phyloP scores from a whole-genome alignment of 2,329 filamentous ascomycete species.

The Chrysosporium keratinophilum region DNA sequence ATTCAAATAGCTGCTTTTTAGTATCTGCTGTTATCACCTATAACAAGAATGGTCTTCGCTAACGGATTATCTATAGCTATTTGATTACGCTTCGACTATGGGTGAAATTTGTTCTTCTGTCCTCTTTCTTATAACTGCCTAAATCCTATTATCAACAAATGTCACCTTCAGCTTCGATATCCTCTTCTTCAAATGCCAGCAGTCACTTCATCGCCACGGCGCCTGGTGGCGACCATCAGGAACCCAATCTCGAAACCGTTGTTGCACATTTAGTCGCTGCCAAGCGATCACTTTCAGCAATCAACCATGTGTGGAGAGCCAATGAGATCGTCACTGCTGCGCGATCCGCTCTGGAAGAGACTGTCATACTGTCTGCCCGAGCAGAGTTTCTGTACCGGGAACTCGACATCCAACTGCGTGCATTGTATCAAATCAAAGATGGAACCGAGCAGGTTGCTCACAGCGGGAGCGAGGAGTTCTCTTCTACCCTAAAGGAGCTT shows the following conservation, averaged over 20 bases:
- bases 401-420: constrained; percentile 42
- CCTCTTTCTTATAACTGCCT: not conserved
- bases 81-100: not conserved
- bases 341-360: constrained; percentile 65
- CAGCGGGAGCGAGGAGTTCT: constrained; percentile 36
- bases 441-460: constrained; percentile 37
- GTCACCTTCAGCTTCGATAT: constrained; percentile 5
- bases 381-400: constrained; percentile 56
- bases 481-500: constrained; percentile 44
- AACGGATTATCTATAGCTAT: not conserved
- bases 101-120: not conserved
- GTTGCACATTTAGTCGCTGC: constrained; percentile 76
- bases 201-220: not conserved
- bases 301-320: constrained; percentile 70
- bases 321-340: constrained; percentile 75
- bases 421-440: constrained; percentile 35
- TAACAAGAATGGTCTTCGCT: not conserved
- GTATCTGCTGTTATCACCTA: no score
- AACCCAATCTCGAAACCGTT: constrained; percentile 55
- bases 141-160: not conserved
- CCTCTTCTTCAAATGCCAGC: not conserved
- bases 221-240: constrained; percentile 5
- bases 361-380: constrained; percentile 60
- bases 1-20: no score
- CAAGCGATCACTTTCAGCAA: constrained; percentile 77